Percentiles rank a stretch among this genome's conserved stretches.
Evolutionary conservation across 257 asterid genomes (phyloP).

Genomic region (Anisodus acutangulus): DNA sequence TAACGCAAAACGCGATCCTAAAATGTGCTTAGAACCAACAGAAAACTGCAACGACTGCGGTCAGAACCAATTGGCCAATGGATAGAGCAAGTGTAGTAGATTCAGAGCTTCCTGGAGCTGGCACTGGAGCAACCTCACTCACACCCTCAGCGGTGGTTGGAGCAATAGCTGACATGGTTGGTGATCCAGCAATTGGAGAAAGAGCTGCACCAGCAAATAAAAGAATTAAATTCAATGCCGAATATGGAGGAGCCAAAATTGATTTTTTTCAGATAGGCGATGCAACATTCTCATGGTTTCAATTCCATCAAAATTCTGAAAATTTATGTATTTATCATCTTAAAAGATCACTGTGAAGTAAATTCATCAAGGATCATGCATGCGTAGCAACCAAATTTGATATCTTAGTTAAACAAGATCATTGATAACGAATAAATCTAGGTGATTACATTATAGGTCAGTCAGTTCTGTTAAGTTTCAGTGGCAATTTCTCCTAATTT

Average conservation of each 20-base stretch:
- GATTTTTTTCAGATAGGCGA: background rate
- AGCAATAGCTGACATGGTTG: slow-evolving; percentile 45
- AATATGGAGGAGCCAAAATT: background rate
- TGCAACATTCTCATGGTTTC: background rate
- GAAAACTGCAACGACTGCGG: slow-evolving; percentile 32
- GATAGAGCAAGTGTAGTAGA: slow-evolving; percentile 44
- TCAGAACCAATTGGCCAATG: slow-evolving; percentile 30
- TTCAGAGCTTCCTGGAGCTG: slow-evolving; percentile 50
- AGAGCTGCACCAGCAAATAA: slow-evolving; percentile 43
- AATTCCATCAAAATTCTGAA: background rate
- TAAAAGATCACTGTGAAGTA: background rate
- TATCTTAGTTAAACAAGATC: too few relatives aligned
- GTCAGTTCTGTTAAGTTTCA: background rate
- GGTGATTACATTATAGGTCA: background rate
- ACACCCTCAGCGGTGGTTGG: slow-evolving; percentile 43
- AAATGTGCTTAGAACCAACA: slow-evolving; percentile 46
- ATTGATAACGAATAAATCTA: background rate
- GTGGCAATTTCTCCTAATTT: background rate
- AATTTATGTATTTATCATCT: background rate
- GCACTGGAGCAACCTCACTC: slow-evolving; percentile 48
- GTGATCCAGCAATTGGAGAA: slow-evolving; percentile 58
- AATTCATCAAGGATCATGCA: background rate
- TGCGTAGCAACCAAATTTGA: too few relatives aligned
- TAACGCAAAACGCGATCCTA: background rate
- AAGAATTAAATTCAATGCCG: background rate